These are phyloP conservation scores for Musa beccarii DNA, from an alignment of 176 grass and related monocot genomes.

Conservation along the genomic window DNA sequence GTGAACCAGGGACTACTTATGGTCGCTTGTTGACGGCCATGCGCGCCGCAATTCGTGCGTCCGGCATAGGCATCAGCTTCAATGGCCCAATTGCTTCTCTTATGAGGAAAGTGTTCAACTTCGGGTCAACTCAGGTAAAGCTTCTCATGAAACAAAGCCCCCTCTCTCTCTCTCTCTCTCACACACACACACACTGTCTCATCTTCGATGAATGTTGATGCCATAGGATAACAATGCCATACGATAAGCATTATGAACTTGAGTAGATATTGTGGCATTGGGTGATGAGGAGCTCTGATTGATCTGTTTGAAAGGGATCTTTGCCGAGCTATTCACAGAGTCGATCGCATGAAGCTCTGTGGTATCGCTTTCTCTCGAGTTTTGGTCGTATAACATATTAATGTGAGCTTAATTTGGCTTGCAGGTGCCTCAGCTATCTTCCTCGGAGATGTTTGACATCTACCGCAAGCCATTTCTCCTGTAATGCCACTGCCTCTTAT, in stretches of 20 bases:
- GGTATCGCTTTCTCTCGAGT: no score
- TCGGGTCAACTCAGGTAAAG: constrained; percentile 50
- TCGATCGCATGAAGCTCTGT: no score
- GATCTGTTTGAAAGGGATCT: no score
- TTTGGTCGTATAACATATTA: background rate
- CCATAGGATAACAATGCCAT: background rate
- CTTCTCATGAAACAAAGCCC: background rate
- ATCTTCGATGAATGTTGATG: background rate
- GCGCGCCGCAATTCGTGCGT: constrained; percentile 53
- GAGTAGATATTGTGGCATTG: no score
- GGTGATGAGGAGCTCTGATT: no score
- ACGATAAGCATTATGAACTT: no score
- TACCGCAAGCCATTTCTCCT: constrained; percentile 73
- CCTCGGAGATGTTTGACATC: constrained; percentile 73
- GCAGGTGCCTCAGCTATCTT: constrained; percentile 92
- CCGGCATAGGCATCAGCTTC: constrained; percentile 21
- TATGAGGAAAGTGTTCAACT: constrained; percentile 44
- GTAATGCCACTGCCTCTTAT: constrained; percentile 16
- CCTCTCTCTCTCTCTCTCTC: no score
- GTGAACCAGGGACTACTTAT: constrained; percentile 61
- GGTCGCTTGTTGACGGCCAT: constrained; percentile 55
- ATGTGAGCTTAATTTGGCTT: background rate
- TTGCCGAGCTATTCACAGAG: no score
- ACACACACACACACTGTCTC: no score
- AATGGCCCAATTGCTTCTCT: constrained; percentile 51